Evolutionary conservation across 257 asterid genomes (phyloP).

Genomic region (Solanum arcanum): DNA sequence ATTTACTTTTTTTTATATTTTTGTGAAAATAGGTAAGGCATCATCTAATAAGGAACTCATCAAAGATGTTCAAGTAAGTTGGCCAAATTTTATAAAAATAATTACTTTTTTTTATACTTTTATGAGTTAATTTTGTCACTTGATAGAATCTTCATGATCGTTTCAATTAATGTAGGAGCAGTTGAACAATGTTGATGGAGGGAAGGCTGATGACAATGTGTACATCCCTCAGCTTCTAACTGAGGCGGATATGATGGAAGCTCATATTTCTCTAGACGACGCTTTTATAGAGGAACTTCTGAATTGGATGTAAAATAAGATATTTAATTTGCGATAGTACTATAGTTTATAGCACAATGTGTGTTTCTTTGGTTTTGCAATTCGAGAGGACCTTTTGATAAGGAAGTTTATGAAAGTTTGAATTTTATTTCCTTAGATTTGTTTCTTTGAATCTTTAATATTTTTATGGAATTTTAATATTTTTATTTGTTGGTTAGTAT

Average conservation of each 20-base stretch:
- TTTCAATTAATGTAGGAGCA: neutral
- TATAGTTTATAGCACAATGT: neutral
- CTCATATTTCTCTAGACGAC: neutral
- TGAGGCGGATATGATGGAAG: neutral
- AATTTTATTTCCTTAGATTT: neutral
- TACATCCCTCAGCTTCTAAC: neutral
- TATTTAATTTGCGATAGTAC: neutral
- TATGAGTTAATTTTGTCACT: neutral
- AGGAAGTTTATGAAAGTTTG: neutral
- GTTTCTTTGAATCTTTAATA: neutral
- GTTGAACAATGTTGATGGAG: neutral
- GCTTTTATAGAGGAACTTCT: neutral
- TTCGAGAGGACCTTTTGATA: neutral
- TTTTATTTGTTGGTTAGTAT: neutral
- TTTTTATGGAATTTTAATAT: neutral
- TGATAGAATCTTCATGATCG: neutral
- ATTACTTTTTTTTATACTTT: too few relatives aligned
- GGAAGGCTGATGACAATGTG: neutral
- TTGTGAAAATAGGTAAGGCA: neutral
- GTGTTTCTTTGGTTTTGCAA: neutral
- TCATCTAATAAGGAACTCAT: neutral
- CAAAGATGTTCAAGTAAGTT: neutral
- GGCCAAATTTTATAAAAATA: too few relatives aligned
- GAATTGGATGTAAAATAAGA: neutral
- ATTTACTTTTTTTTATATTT: too few relatives aligned